Conservation (phyloP, 192 early-diverging fungal genomes). For the Rhizophagus prolifer region DNA sequence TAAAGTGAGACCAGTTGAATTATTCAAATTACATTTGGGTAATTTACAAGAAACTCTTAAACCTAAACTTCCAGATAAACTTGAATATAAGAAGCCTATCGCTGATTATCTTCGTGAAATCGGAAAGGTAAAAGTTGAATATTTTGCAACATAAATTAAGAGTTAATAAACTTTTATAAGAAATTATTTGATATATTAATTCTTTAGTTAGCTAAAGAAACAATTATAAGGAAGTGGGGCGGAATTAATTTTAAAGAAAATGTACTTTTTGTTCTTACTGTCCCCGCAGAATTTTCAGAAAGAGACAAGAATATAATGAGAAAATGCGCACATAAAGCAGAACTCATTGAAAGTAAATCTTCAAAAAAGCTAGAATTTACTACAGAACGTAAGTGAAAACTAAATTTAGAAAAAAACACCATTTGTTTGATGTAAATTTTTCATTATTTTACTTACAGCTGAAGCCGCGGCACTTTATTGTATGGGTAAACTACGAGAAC, state of each 20-base stretch:
- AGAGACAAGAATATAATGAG: not conserved
- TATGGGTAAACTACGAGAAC: not conserved
- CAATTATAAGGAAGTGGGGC: not conserved
- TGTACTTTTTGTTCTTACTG: not conserved
- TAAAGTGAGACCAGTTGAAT: not conserved
- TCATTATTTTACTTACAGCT: not conserved
- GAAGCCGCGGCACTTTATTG: conserved; percentile 15
- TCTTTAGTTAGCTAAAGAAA: conserved; percentile 1
- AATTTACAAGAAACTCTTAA: not conserved
- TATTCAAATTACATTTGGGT: not conserved
- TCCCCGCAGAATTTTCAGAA: conserved; percentile 4
- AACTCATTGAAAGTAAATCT: not conserved
- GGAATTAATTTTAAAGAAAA: not conserved
- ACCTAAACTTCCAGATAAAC: conserved; percentile 30
- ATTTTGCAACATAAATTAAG: not conserved
- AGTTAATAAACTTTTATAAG: too few species aligned
- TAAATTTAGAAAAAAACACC: not conserved
- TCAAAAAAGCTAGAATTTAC: not conserved
- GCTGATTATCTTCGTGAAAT: not conserved
- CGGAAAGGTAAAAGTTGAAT: not conserved
- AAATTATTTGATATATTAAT: not conserved
- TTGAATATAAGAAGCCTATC: not conserved
- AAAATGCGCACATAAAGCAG: not conserved
- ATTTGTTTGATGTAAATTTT: not conserved
- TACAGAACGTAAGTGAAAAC: conserved; percentile 19